A percentile compares a stretch with the other conserved stretches of the same genome.
Conservation (phyloP, 139 green algal species). For the Tetradesmus lagerheimii region DNA sequence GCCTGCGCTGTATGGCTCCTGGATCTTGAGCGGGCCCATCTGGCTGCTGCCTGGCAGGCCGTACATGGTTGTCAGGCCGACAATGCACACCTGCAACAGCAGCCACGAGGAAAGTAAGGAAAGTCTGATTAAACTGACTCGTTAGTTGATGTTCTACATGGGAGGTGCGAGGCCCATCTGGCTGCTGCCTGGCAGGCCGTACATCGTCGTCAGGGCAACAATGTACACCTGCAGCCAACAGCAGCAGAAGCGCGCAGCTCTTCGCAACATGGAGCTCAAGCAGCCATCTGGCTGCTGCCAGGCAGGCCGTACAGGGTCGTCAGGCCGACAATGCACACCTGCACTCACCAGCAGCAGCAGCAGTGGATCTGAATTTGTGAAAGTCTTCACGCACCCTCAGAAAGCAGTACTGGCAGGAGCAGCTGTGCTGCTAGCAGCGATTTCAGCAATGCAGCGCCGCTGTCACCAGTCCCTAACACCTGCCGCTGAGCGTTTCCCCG, state of each 20-base stretch:
- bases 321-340: conserved; percentile 47
- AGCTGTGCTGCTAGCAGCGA: not conserved
- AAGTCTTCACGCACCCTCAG: no score
- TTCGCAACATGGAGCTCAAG: conserved; percentile 36
- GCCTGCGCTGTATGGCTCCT: conserved; percentile 26
- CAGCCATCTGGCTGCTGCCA: not conserved
- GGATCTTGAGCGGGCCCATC: conserved; percentile 25
- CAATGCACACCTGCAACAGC: conserved; percentile 42
- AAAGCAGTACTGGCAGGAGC: conserved; percentile 32
- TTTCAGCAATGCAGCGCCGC: conserved; percentile 33
- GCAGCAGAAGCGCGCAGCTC: not conserved
- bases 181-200: not conserved
- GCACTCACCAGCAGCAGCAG: not conserved
- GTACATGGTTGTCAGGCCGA: conserved; percentile 45
- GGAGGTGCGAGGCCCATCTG: not conserved
- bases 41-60: not conserved
- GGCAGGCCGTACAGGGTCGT: conserved; percentile 34
- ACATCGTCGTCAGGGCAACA: conserved; percentile 28
- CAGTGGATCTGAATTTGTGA: no score
- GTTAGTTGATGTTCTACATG: no score
- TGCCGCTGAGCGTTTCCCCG: no score
- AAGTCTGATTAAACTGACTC: no score
- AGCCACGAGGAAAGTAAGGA: not conserved
- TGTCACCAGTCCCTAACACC: not conserved
- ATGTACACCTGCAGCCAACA: conserved; percentile 44